These are phyloP conservation scores for Venturia oleaginea DNA, from an alignment of 2,329 filamentous ascomycete genomes.

Conservation along the genomic window DNA sequence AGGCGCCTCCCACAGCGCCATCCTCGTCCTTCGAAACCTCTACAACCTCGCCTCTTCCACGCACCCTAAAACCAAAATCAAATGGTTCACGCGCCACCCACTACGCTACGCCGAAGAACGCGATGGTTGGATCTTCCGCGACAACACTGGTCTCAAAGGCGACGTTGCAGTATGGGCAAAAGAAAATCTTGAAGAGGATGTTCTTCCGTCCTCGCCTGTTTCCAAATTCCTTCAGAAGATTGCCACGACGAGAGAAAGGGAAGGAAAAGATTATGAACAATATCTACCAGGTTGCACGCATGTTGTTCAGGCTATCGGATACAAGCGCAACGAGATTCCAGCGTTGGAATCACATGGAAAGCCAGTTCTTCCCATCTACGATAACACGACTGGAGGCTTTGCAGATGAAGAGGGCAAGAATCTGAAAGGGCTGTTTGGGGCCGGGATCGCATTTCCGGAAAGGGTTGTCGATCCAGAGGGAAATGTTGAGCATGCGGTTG, in stretches of 20 bases:
- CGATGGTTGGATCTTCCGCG: constrained; percentile 55
- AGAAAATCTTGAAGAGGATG: constrained; percentile 47
- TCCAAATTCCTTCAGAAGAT: constrained; percentile 40
- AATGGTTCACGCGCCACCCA: constrained; percentile 39
- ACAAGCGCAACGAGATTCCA: constrained; percentile 18
- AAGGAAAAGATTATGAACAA: constrained; percentile 36
- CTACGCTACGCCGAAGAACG: constrained; percentile 53
- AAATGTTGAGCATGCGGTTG: constrained; percentile 53
- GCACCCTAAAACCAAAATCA: constrained; percentile 25
- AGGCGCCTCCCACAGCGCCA: not conserved
- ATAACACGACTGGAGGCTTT: not conserved
- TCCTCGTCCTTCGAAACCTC: not conserved
- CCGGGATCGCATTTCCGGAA: constrained; percentile 56
- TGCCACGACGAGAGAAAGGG: constrained; percentile 23
- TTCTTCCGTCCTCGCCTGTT: constrained; percentile 36
- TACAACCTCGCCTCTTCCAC: constrained; percentile 21
- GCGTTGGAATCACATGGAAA: not conserved
- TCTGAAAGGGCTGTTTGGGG: constrained; percentile 48
- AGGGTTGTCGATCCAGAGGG: constrained; percentile 51
- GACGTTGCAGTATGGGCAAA: constrained; percentile 51
- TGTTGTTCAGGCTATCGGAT: constrained; percentile 53
- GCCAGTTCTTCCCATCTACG: not conserved
- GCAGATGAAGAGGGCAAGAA: not conserved
- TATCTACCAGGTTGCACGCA: constrained; percentile 44
- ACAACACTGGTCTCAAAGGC: constrained; percentile 59